A percentile compares a stretch with the other conserved stretches of the same genome.
Evolutionary conservation across 116 monocot species (phyloP).

Genomic region (Trichopus zeylanicus): DNA sequence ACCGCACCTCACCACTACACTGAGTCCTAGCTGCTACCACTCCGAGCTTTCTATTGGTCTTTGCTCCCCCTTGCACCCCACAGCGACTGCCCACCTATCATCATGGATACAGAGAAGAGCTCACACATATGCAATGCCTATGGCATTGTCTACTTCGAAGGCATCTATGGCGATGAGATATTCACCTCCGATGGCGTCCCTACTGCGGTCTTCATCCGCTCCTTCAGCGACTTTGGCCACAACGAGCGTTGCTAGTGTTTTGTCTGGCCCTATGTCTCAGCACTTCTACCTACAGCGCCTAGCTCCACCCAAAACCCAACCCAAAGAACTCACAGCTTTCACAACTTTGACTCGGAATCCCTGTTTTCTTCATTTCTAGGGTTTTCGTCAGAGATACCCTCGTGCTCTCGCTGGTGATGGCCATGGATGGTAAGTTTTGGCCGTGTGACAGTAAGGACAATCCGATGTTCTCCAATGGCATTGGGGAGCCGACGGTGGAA

Average conservation of each 20-base stretch:
- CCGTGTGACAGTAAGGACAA: too few relatives aligned
- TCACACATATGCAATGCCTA: conserved; percentile 41
- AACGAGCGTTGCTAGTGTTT: conserved; percentile 24
- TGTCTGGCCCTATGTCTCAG: conserved; percentile 20
- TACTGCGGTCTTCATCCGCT: conserved; percentile 11
- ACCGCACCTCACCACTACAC: too few relatives aligned
- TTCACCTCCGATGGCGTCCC: conserved; percentile 23
- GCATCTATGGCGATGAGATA: conserved; percentile 27
- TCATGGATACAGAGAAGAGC: conserved; percentile 28
- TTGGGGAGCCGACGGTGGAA: conserved; percentile 6
- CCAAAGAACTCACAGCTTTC: too few relatives aligned
- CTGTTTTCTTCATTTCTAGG: too few relatives aligned
- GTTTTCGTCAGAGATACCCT: not conserved
- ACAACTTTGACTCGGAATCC: too few relatives aligned
- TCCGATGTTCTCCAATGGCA: conserved; percentile 18
- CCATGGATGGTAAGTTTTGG: conserved; percentile 43
- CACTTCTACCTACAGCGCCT: too few relatives aligned
- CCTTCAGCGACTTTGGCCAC: conserved; percentile 16
- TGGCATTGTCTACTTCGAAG: conserved; percentile 31
- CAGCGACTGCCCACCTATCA: too few relatives aligned
- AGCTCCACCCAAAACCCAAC: too few relatives aligned
- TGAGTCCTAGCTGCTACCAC: too few relatives aligned
- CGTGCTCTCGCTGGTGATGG: not conserved
- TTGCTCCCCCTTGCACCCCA: too few relatives aligned
- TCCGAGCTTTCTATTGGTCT: too few relatives aligned